These are phyloP conservation scores for Trichophyton equinum DNA, from an alignment of 2,329 filamentous ascomycete genomes.

Conservation along the genomic window DNA sequence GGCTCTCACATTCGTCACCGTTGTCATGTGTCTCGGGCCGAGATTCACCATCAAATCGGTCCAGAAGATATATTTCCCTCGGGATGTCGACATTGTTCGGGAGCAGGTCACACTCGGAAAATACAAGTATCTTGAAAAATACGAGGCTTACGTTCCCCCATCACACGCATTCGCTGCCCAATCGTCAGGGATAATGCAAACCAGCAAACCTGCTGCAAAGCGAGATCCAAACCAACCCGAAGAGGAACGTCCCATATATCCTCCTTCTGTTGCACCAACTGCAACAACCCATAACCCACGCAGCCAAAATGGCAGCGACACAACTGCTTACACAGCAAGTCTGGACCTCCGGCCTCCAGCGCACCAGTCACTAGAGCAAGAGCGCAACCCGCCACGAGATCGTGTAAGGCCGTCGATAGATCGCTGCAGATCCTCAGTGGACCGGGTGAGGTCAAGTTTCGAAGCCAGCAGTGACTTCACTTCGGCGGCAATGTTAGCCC, in stretches of 20 bases:
- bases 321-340: slow-evolving; percentile 67
- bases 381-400: slow-evolving; percentile 47
- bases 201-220: slow-evolving; percentile 43
- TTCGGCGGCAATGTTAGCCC: slow-evolving; percentile 68
- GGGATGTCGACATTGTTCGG: slow-evolving; percentile 88
- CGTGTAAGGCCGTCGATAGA: slow-evolving; percentile 75
- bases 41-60: slow-evolving; percentile 75
- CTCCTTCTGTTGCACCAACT: slow-evolving; percentile 71
- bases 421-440: slow-evolving; percentile 73
- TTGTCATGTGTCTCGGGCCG: slow-evolving; percentile 72
- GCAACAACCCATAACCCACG: slow-evolving; percentile 64
- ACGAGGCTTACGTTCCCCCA: slow-evolving; percentile 40
- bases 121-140: slow-evolving; percentile 59
- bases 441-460: slow-evolving; percentile 69
- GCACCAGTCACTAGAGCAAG: slow-evolving; percentile 47
- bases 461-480: slow-evolving; percentile 86
- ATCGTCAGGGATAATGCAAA: slow-evolving; percentile 27
- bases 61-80: slow-evolving; percentile 88
- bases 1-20: slow-evolving; percentile 66
- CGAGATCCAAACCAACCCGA: slow-evolving; percentile 61
- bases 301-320: slow-evolving; percentile 86
- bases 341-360: slow-evolving; percentile 35
- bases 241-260: slow-evolving; percentile 84
- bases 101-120: slow-evolving; percentile 77
- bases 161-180: slow-evolving; percentile 23